Conservation (phyloP, 495 filamentous ascomycete genomes). For the Hapsidospora chrysogenum region DNA sequence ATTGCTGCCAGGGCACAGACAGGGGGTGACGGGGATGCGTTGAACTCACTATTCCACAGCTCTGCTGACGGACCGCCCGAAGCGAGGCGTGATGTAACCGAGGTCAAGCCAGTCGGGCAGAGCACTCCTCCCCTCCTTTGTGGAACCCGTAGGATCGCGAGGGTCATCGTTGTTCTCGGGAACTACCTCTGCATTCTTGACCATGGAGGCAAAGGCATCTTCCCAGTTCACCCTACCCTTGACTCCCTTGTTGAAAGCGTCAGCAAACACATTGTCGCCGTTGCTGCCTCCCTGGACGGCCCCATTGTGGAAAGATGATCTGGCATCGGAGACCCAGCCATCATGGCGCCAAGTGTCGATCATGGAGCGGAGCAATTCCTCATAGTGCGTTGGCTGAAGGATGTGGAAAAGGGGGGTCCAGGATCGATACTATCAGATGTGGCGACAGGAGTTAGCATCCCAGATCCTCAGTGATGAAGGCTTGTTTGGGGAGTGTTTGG, state of each 20-base stretch:
- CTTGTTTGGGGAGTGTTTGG: no score
- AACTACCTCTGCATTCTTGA: conserved; percentile 48
- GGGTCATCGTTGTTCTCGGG: conserved; percentile 44
- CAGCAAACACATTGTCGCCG: conserved; percentile 57
- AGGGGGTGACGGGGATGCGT: neutral
- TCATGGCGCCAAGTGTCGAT: conserved; percentile 57
- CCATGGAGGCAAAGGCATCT: conserved; percentile 52
- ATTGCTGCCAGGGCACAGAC: no score
- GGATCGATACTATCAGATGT: conserved; percentile 34
- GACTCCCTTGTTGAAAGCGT: conserved; percentile 60
- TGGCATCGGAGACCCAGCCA: conserved; percentile 46
- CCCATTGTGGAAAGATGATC: conserved; percentile 59
- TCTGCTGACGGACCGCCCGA: conserved; percentile 41
- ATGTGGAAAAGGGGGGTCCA: conserved; percentile 47
- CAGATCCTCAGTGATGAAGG: no score
- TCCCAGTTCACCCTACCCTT: conserved; percentile 46
- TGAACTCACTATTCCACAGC: conserved; percentile 44
- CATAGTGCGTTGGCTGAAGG: conserved; percentile 43
- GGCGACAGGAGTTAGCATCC: no score
- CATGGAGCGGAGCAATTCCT: conserved; percentile 48
- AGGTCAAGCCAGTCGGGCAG: conserved; percentile 49
- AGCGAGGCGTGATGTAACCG: conserved; percentile 49
- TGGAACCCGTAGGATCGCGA: conserved; percentile 42
- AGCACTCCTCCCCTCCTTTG: conserved; percentile 54
- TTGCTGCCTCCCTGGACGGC: conserved; percentile 56